Evolutionary conservation across 768 basidiomycete species (phyloP).

Genomic region (Neoboletus subvelutipes): DNA sequence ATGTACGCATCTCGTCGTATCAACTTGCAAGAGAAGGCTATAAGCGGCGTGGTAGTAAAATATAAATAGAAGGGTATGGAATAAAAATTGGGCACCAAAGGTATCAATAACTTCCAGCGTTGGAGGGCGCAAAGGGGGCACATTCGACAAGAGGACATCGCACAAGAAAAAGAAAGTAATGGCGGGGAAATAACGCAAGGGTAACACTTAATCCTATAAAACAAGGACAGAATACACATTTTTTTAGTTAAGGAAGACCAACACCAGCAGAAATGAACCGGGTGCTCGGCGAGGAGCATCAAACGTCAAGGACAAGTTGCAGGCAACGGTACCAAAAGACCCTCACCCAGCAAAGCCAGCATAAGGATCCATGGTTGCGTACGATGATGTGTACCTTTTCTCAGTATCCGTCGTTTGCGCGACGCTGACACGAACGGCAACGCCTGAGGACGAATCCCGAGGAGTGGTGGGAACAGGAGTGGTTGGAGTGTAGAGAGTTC

Average conservation of each 20-base stretch:
- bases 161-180: not conserved
- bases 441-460: conserved; percentile 6
- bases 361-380: conserved; percentile 28
- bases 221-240: conserved; percentile 18
- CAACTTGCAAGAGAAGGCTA: not conserved
- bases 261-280: not conserved
- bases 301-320: not conserved
- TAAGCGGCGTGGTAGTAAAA: not conserved
- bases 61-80: conserved; percentile 18
- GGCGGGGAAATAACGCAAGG: not conserved
- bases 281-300: not conserved
- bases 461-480: conserved; percentile 14
- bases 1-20: not conserved
- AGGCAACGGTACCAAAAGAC: not conserved
- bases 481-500: conserved; percentile 29
- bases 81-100: conserved; percentile 12
- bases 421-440: conserved; percentile 4
- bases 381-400: conserved; percentile 28
- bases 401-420: conserved; percentile 12
- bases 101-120: conserved; percentile 21
- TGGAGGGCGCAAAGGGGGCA: not conserved
- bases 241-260: conserved; percentile 3
- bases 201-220: conserved; percentile 5
- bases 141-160: conserved; percentile 2
- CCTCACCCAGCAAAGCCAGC: conserved; percentile 13